Conservation (phyloP, 768 basidiomycete species). For the Panaeolus papilionaceus region DNA sequence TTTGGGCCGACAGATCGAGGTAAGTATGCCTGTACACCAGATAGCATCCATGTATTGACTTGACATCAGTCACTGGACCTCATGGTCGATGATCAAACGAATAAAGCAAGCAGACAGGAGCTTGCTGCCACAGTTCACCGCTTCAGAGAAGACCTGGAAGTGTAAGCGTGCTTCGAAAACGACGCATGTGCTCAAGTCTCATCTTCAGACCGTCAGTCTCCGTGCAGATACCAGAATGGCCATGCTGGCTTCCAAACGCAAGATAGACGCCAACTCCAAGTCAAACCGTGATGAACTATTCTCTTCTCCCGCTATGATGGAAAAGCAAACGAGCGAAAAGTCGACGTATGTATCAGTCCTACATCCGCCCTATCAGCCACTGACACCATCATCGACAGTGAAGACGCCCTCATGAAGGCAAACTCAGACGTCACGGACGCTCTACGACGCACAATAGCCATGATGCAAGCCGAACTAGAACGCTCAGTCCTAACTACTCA, state of each 20-base stretch:
- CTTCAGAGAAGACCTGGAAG: constrained; percentile 51
- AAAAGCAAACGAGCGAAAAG: constrained; percentile 65
- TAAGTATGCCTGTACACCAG: constrained; percentile 33
- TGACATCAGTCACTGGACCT: constrained; percentile 64
- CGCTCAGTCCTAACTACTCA: constrained; percentile 86
- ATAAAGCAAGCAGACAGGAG: constrained; percentile 55
- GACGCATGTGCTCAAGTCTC: neutral
- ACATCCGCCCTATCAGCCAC: neutral
- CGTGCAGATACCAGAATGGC: constrained; percentile 71
- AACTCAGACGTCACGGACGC: constrained; percentile 89
- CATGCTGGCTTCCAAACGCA: constrained; percentile 73
- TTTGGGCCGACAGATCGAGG: constrained; percentile 73
- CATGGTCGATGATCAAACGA: constrained; percentile 74
- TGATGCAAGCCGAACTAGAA: constrained; percentile 95
- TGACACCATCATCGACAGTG: constrained; percentile 45
- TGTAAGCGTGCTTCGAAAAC: constrained; percentile 44
- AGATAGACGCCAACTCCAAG: constrained; percentile 64
- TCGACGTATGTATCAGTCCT: constrained; percentile 53
- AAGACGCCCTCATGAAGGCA: constrained; percentile 89
- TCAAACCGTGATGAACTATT: constrained; percentile 77
- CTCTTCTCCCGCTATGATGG: constrained; percentile 51
- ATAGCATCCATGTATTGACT: constrained; percentile 24
- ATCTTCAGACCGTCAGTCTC: constrained; percentile 45
- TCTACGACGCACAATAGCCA: constrained; percentile 78
- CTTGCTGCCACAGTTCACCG: constrained; percentile 56